A percentile compares a stretch with the other conserved stretches of the same genome.
Evolutionary conservation across 495 filamentous ascomycete genomes (phyloP).

Genomic region (Daldinia bambusicola): DNA sequence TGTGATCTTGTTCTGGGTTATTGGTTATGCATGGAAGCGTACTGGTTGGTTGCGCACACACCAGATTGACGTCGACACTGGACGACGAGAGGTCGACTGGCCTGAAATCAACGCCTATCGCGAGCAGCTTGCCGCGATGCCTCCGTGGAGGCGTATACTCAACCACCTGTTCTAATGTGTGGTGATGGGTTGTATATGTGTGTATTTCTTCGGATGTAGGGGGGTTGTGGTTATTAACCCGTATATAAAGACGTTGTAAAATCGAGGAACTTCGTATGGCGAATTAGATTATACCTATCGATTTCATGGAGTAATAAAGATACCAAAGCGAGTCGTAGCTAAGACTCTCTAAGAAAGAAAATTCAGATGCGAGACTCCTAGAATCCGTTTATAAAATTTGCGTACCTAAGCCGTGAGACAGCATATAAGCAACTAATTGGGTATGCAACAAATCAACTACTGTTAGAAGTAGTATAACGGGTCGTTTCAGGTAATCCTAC

Average conservation of each 20-base stretch:
- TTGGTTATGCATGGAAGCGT: constrained; percentile 70
- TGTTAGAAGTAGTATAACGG: neutral
- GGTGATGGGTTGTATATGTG: neutral
- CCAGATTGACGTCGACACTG: constrained; percentile 72
- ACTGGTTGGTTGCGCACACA: constrained; percentile 62
- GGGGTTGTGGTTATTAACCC: neutral
- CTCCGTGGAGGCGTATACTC: constrained; percentile 61
- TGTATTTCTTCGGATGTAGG: neutral
- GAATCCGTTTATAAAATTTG: neutral
- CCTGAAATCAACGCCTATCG: constrained; percentile 62
- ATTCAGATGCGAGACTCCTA: neutral
- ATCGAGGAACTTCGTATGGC: neutral
- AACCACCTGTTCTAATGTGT: constrained; percentile 59
- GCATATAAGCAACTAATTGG: too few relatives aligned
- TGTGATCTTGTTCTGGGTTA: constrained; percentile 64
- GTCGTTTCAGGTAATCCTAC: neutral
- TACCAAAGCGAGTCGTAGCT: neutral
- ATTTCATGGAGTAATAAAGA: neutral
- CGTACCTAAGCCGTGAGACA: too few relatives aligned
- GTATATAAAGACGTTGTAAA: constrained; percentile 9
- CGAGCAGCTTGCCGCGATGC: constrained; percentile 56
- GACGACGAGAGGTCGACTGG: constrained; percentile 68
- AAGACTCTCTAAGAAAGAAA: neutral
- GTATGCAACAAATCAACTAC: too few relatives aligned
- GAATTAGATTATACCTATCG: neutral